Base-by-base conservation (phyloP, 108 stramenopile genomes). In the Cyclotella choctawhatcheeana region DNA sequence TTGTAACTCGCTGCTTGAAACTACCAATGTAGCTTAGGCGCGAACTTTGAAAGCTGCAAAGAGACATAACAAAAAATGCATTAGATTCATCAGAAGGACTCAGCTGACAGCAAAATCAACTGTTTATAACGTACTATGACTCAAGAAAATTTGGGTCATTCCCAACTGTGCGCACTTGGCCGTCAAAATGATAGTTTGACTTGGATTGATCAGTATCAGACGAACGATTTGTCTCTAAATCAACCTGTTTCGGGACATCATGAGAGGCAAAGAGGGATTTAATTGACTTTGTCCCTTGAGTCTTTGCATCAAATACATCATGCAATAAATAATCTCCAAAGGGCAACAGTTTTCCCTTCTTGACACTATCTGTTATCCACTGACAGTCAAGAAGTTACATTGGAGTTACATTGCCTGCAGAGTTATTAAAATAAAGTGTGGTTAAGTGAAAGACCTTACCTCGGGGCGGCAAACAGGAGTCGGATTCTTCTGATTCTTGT, bases 141-240 rank as follows among this genome's bases (percentile, higher is more conserved):
- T 89, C 84, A 2, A 92, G 72, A 82, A 95, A 91, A 52, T 90
- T 77, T 58, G 90, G 91, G 70, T 95, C 93, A 25, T 88, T 94
- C 20, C 88, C 86, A 0, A 84, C 83, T 27, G 86, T 91, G 17
- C 73, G 66, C 12, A 74, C 73, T 54, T 73, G 64, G 34, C 77
- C 72, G 17, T 73, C 52, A 20, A 74, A 31, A 43, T 52, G 64
- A 37, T 82, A 73, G 30, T 60, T 78, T 33, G 81, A 72, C 50
- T 74, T 53, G 6, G 66, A 62, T 33, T 71, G 65, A 37, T 54
- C 51, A 29, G 54, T 73, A 37, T 74, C 66, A 35, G 44, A 25
- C 77, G 65, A 82, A 13, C 76, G 66, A 48, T 82, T 17, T 31
- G 55, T n/a, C 60, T 73, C 25, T n/a, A 47, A 60, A 84, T 87